Evolutionary conservation across 1,284 basidiomycete genomes (phyloP).

Genomic region (Sparassis latifolia): DNA sequence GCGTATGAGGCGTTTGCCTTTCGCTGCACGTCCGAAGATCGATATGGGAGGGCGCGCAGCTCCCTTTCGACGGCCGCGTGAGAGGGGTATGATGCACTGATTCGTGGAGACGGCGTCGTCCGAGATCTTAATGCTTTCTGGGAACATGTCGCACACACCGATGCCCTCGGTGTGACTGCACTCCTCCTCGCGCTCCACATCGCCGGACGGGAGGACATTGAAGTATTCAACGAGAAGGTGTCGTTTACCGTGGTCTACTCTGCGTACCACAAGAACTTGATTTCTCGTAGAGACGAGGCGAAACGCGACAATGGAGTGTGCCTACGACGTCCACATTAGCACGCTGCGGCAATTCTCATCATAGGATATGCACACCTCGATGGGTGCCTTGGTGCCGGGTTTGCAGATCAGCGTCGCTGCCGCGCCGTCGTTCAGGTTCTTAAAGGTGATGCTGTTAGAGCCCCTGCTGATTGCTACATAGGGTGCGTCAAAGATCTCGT

Average conservation of each 20-base stretch:
- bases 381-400: no score
- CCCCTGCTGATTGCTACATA: slow-evolving; percentile 40
- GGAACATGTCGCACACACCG: slow-evolving; percentile 7
- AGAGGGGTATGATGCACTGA: slow-evolving; percentile 26
- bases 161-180: no score
- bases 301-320: slow-evolving; percentile 41
- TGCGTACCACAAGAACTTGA: slow-evolving; percentile 50
- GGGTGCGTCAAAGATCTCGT: slow-evolving; percentile 37
- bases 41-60: slow-evolving; percentile 2
- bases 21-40: background rate
- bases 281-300: slow-evolving; percentile 49
- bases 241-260: slow-evolving; percentile 1
- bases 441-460: slow-evolving; percentile 39
- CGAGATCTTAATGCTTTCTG: slow-evolving; percentile 39
- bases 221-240: slow-evolving; percentile 12
- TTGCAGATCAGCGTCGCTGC: slow-evolving; percentile 21
- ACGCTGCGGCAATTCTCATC: no score
- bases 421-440: slow-evolving; percentile 32
- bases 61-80: slow-evolving; percentile 13
- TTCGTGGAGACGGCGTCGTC: slow-evolving; percentile 35
- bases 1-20: slow-evolving; percentile 9
- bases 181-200: background rate
- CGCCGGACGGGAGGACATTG: slow-evolving; percentile 8
- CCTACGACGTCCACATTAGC: slow-evolving; percentile 15
- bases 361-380: no score